Percentiles rank a stretch among this genome's conserved stretches.
These are phyloP conservation scores for Diophrys sp. DNA, from an alignment of 73 alveolate species.

Conservation along the genomic window DNA sequence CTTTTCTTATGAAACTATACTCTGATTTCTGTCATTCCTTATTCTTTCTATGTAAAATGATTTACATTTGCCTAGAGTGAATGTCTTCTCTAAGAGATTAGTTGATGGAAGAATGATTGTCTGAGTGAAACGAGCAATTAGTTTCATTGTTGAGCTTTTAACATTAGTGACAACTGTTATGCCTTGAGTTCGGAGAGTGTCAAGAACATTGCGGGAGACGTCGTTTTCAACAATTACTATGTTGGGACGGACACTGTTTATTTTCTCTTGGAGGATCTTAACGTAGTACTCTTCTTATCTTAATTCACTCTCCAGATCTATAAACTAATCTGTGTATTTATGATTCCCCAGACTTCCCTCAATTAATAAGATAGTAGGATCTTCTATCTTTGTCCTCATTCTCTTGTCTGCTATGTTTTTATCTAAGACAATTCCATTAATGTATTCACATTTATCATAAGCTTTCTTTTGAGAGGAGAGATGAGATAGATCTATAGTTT, in stretches of 20 bases:
- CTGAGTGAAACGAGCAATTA: conserved; percentile 32
- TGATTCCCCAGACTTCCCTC: conserved; percentile 33
- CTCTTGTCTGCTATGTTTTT: conserved; percentile 72
- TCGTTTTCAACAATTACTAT: conserved; percentile 70
- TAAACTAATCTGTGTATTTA: conserved; percentile 6
- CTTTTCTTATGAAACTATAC: neutral
- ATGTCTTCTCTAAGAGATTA: conserved; percentile 7
- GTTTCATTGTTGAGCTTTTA: conserved; percentile 1
- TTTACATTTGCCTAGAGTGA: conserved; percentile 18
- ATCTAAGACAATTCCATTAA: neutral
- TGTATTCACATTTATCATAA: neutral
- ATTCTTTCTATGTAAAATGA: neutral
- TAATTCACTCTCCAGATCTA: conserved; percentile 45
- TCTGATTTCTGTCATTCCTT: neutral
- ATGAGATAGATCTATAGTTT: conserved; percentile 53
- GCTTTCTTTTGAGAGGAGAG: neutral
- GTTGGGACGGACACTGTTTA: conserved; percentile 64
- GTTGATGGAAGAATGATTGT: conserved; percentile 16
- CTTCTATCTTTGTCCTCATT: conserved; percentile 57
- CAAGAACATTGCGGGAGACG: conserved; percentile 48
- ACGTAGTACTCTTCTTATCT: conserved; percentile 58
- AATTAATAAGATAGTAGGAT: conserved; percentile 63
- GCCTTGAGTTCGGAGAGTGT: conserved; percentile 43
- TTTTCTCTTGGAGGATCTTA: conserved; percentile 54
- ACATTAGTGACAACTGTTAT: conserved; percentile 61